Conservation (phyloP, 1,139 yeast genomes). For the Debaryomyces psychrophilus region DNA sequence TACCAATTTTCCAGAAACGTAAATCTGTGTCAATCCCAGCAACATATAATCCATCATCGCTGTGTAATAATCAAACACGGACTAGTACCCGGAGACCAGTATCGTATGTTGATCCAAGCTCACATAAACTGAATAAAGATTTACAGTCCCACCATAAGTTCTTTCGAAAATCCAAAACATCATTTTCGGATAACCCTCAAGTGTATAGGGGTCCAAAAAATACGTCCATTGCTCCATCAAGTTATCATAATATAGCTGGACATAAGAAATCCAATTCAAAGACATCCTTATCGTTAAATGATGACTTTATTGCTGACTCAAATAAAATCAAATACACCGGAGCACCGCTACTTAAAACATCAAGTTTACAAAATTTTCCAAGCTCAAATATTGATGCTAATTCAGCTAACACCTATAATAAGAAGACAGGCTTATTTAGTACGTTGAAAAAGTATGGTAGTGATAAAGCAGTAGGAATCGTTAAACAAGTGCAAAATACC, state of each 20-base stretch:
- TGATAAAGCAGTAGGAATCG: conserved; percentile 43
- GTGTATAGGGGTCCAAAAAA: not conserved
- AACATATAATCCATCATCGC: conserved; percentile 21
- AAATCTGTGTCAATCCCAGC: conserved; percentile 23
- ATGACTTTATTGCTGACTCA: conserved; percentile 17
- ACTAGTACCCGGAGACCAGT: conserved; percentile 48
- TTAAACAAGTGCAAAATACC: conserved; percentile 30
- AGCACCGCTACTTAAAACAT: conserved; percentile 10
- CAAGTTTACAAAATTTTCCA: conserved; percentile 14
- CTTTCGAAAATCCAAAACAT: conserved; percentile 53
- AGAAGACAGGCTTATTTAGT: conserved; percentile 43
- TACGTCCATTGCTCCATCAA: not conserved
- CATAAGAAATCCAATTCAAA: conserved; percentile 2
- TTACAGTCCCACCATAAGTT: conserved; percentile 54
- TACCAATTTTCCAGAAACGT: conserved; percentile 32
- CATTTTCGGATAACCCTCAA: not conserved
- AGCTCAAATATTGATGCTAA: not conserved
- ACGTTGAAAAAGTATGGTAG: conserved; percentile 48
- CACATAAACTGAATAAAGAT: conserved; percentile 25
- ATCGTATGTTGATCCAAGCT: conserved; percentile 53
- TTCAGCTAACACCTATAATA: not conserved
- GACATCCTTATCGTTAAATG: conserved; percentile 4
- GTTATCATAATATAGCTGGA: not conserved
- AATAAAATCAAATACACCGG: conserved; percentile 4
- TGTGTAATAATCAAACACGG: conserved; percentile 9